phyloP scores from a whole-genome alignment of 2,329 filamentous ascomycete genomes.

The Gliomastix tumulicola region DNA sequence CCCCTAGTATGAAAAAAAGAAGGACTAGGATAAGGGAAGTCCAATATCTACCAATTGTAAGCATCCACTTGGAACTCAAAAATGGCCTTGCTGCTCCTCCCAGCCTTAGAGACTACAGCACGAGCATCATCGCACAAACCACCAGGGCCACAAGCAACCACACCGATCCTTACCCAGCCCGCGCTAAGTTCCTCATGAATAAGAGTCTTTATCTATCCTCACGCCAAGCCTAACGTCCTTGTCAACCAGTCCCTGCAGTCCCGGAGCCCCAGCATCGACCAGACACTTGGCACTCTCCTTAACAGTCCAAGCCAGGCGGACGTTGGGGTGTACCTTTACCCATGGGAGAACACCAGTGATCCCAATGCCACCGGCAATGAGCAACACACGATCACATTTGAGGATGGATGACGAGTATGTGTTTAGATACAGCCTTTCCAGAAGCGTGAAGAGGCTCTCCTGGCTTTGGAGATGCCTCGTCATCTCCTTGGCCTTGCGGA shows the following conservation, averaged over 20 bases:
- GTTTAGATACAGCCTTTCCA: slow-evolving; percentile 31
- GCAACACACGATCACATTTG: slow-evolving; percentile 25
- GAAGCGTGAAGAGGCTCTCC: slow-evolving; percentile 20
- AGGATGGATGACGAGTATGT: slow-evolving; percentile 16
- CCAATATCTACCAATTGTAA: no score
- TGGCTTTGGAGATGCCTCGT: slow-evolving; percentile 19
- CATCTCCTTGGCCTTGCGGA: slow-evolving; percentile 24
- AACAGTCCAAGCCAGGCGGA: slow-evolving; percentile 28
- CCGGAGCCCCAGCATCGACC: slow-evolving; percentile 20
- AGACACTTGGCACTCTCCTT: slow-evolving; percentile 15
- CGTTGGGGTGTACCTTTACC: slow-evolving; percentile 19
- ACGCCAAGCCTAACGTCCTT: slow-evolving; percentile 24
- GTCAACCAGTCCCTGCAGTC: slow-evolving; percentile 16
- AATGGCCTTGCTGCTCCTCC: slow-evolving; percentile 6
- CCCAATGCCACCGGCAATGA: slow-evolving; percentile 40
- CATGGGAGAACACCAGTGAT: slow-evolving; percentile 35
- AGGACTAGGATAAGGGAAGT: no score
- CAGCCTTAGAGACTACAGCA: slow-evolving; percentile 13
- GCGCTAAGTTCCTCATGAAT: slow-evolving; percentile 18
- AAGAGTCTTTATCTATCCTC: slow-evolving; percentile 20
- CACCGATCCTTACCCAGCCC: slow-evolving; percentile 20
- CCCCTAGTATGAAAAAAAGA: no score
- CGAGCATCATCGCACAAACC: slow-evolving; percentile 31
- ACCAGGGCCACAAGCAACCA: slow-evolving; percentile 32
- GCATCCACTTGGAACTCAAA: slow-evolving; percentile 19